Conservation (phyloP, 257 asterid species). For the Marsdenia floribunda region DNA sequence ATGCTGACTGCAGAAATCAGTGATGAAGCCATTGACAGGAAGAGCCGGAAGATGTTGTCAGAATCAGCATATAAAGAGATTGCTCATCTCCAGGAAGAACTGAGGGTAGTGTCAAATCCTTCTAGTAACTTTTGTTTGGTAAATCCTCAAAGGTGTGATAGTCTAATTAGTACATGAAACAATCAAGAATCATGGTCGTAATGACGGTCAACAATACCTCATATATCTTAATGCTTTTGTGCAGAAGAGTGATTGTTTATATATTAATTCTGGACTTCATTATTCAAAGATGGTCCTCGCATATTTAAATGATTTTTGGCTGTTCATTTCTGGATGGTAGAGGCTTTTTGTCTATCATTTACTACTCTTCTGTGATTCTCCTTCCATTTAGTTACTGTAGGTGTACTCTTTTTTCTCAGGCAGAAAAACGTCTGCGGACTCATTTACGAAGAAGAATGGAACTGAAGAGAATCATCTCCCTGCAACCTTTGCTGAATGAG, state of each 20-base stretch:
- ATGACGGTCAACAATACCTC: not conserved
- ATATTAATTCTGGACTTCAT: not conserved
- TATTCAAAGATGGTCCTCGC: not conserved
- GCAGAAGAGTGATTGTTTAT: not conserved
- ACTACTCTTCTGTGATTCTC: not conserved
- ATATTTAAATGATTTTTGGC: conserved; percentile 4
- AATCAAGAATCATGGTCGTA: not conserved
- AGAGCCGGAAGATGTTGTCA: conserved; percentile 60
- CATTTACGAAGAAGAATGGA: conserved; percentile 76
- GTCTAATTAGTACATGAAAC: not conserved
- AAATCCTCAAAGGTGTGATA: not conserved
- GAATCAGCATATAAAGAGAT: conserved; percentile 71
- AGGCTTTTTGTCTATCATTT: conserved; percentile 1
- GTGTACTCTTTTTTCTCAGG: conserved; percentile 41
- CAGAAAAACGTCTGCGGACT: conserved; percentile 69
- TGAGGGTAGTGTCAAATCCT: conserved; percentile 50
- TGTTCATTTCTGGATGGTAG: not conserved
- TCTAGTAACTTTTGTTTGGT: not conserved
- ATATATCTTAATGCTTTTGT: not conserved
- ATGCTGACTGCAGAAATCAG: conserved; percentile 65
- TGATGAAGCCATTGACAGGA: conserved; percentile 82
- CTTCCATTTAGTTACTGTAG: conserved; percentile 12
- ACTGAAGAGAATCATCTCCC: conserved; percentile 61
- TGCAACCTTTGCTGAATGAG: conserved; percentile 71
- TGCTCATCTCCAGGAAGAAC: conserved; percentile 76